Percentiles rank a stretch among this genome's conserved stretches.
These are phyloP conservation scores for Podaxis pistillaris DNA, from an alignment of 768 basidiomycete genomes.

Conservation along the genomic window DNA sequence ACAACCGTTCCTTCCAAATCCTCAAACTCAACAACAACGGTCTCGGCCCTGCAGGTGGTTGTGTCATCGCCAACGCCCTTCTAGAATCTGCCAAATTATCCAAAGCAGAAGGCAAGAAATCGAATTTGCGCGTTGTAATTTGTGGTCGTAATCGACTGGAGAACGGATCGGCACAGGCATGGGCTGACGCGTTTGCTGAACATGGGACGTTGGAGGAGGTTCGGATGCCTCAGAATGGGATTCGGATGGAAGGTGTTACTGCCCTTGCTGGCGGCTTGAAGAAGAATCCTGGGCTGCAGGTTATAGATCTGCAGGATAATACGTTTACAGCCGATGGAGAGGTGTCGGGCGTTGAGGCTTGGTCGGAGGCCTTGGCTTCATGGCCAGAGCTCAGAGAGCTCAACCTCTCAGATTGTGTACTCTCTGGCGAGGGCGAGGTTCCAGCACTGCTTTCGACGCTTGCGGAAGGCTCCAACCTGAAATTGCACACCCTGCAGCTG, in stretches of 20 bases:
- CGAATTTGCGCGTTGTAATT: slow-evolving; percentile 76
- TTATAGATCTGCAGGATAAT: slow-evolving; percentile 93
- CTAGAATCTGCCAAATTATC: slow-evolving; percentile 69
- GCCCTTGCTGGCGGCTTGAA: slow-evolving; percentile 75
- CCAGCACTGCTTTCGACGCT: slow-evolving; percentile 63
- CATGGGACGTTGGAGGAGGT: slow-evolving; percentile 83
- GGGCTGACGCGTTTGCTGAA: slow-evolving; percentile 86
- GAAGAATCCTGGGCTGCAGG: slow-evolving; percentile 60
- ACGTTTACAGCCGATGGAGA: slow-evolving; percentile 67
- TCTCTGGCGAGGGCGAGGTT: slow-evolving; percentile 80
- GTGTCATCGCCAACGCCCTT: slow-evolving; percentile 82
- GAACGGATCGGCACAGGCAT: slow-evolving; percentile 78
- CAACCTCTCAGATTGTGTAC: slow-evolving; percentile 89
- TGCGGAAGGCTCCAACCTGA: slow-evolving; percentile 65
- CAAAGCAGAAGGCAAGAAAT: slow-evolving; percentile 61
- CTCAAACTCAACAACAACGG: slow-evolving; percentile 97
- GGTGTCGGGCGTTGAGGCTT: slow-evolving; percentile 48
- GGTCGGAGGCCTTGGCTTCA: slow-evolving; percentile 61
- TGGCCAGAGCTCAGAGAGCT: slow-evolving; percentile 77
- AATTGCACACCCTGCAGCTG: slow-evolving; percentile 73
- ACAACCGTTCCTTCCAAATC: slow-evolving; percentile 78
- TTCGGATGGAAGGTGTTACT: slow-evolving; percentile 87
- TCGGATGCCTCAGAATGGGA: slow-evolving; percentile 97
- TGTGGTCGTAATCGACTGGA: slow-evolving; percentile 98
- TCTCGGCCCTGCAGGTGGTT: slow-evolving; percentile 86